phyloP scores from a whole-genome alignment of 805 yeast genomes.

The Ogataea methanolica region DNA sequence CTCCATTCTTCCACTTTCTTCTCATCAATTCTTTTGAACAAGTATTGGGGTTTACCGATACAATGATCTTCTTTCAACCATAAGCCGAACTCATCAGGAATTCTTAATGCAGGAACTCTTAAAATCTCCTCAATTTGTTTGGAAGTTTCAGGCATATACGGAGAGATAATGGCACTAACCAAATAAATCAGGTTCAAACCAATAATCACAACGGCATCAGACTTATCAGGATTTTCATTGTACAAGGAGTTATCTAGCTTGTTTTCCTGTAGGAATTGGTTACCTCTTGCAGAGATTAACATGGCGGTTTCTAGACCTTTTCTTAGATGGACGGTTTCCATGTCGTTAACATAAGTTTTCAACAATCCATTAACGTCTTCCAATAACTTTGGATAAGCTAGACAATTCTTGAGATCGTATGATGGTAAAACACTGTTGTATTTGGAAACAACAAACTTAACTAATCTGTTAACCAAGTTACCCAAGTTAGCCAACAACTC shows the following conservation, averaged over 20 bases:
- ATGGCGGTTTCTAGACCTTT: conserved; percentile 89
- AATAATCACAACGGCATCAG: conserved; percentile 90
- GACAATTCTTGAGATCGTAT: conserved; percentile 45
- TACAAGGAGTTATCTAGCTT: conserved; percentile 86
- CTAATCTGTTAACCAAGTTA: conserved; percentile 90
- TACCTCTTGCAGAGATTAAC: conserved; percentile 90
- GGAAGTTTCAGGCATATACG: conserved; percentile 87
- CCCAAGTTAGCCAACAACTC: conserved; percentile 95
- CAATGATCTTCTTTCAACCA: conserved; percentile 76
- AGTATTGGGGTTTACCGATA: conserved; percentile 85
- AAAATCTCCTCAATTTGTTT: conserved; percentile 68
- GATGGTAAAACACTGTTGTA: conserved; percentile 87
- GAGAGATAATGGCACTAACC: conserved; percentile 76
- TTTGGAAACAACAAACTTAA: conserved; percentile 85
- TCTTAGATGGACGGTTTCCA: conserved; percentile 79
- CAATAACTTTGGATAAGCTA: conserved; percentile 41
- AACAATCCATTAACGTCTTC: conserved; percentile 62
- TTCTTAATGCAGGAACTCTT: conserved; percentile 74
- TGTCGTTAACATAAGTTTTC: conserved; percentile 54
- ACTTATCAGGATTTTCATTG: conserved; percentile 66
- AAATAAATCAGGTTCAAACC: conserved; percentile 86
- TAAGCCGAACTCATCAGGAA: conserved; percentile 70
- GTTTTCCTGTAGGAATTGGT: conserved; percentile 92
- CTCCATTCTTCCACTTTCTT: conserved; percentile 86
- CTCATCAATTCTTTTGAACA: conserved; percentile 90